Conservation (phyloP, 352 stramenopile genomes). For the Aphanomyces euteiches region DNA sequence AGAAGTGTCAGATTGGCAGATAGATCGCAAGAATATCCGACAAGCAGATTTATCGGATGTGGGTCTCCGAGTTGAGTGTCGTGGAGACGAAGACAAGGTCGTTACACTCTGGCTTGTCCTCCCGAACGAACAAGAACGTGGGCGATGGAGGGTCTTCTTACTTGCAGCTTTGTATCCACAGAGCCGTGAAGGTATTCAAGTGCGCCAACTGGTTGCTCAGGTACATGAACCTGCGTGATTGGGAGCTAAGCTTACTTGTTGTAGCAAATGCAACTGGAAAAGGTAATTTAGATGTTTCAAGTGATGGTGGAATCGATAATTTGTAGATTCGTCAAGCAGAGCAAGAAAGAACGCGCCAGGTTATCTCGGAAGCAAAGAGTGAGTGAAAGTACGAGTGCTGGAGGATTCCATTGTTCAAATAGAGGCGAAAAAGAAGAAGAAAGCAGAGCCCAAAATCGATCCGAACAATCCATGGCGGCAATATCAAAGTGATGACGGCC, state of each 20-base stretch:
- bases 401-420: neutral
- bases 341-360: neutral
- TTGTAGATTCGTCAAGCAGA: constrained; percentile 25
- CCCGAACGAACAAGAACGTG: constrained; percentile 16
- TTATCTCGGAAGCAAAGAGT: constrained; percentile 1
- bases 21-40: constrained; percentile 29
- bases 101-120: constrained; percentile 28
- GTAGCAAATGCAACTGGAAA: constrained; percentile 28
- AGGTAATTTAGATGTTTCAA: constrained; percentile 8
- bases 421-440: constrained; percentile 16
- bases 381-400: neutral
- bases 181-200: constrained; percentile 17
- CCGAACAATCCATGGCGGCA: constrained; percentile 12
- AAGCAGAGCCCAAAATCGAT: neutral
- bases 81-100: constrained; percentile 18
- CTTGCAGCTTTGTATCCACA: constrained; percentile 9
- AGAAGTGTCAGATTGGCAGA: constrained; percentile 24
- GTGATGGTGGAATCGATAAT: constrained; percentile 5
- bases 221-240: neutral
- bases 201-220: constrained; percentile 19
- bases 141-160: constrained; percentile 24
- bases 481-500: constrained; percentile 22
- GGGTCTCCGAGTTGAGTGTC: constrained; percentile 25
- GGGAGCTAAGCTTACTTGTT: neutral
- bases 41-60: constrained; percentile 8